A percentile compares a stretch with the other conserved stretches of the same genome.
These are phyloP conservation scores for Penicillium sclerotigenum DNA, from an alignment of 2,329 filamentous ascomycete species.

Conservation along the genomic window DNA sequence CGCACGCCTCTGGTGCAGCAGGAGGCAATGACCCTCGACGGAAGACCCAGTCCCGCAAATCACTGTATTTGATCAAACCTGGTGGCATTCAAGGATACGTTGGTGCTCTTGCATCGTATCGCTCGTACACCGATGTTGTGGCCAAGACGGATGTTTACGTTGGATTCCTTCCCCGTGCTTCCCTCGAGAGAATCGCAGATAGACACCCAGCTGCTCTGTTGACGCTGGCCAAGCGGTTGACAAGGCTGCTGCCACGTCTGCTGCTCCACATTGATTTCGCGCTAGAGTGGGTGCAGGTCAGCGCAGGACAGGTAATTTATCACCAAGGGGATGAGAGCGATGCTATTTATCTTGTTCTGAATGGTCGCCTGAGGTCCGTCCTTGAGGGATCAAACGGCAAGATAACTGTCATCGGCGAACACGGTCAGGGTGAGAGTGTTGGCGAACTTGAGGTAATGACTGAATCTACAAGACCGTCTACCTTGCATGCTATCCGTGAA, in stretches of 20 bases:
- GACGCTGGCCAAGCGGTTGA: constrained; percentile 93
- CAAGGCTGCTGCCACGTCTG: constrained; percentile 79
- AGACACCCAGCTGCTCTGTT: constrained; percentile 86
- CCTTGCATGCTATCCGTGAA: constrained; percentile 91
- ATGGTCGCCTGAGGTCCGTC: constrained; percentile 82
- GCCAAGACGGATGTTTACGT: constrained; percentile 99
- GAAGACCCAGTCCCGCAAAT: constrained; percentile 57
- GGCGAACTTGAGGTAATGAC: constrained; percentile 96
- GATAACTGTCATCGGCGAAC: constrained; percentile 85
- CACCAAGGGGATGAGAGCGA: constrained; percentile 94
- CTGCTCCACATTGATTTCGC: constrained; percentile 98
- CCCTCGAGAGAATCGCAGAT: constrained; percentile 88
- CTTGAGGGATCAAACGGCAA: constrained; percentile 76
- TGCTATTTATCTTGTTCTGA: constrained; percentile 96
- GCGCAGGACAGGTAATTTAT: constrained; percentile 90
- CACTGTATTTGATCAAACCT: constrained; percentile 87
- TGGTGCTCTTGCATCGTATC: constrained; percentile 87
- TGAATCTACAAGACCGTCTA: constrained; percentile 84
- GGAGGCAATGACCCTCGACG: constrained; percentile 32
- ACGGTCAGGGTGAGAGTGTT: constrained; percentile 94
- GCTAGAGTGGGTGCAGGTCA: constrained; percentile 95
- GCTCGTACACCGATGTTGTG: constrained; percentile 93
- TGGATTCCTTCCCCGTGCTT: constrained; percentile 81
- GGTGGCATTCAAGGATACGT: constrained; percentile 93
- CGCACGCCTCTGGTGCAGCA: constrained; percentile 31